These are phyloP conservation scores for Eutrema japonicum DNA, from an alignment of 345 rosid genomes.

Conservation along the genomic window DNA sequence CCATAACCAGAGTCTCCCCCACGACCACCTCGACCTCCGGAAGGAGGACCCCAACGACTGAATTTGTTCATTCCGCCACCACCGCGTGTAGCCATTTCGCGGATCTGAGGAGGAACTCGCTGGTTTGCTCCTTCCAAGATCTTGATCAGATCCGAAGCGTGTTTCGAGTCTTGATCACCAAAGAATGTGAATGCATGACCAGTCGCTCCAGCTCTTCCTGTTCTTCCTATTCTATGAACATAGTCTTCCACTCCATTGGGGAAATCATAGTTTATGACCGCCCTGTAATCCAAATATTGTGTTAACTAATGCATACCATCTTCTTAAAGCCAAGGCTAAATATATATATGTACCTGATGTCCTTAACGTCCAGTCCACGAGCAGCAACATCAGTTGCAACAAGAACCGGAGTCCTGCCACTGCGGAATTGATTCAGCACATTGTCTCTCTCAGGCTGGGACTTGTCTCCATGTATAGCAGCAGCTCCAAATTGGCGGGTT, in stretches of 20 bases:
- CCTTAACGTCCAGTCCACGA: constrained; percentile 88
- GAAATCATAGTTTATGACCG: constrained; percentile 91
- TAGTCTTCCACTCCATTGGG: constrained; percentile 98
- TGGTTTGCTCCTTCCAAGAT: constrained; percentile 94
- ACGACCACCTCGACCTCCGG: constrained; percentile 71
- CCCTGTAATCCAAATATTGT: constrained; percentile 54
- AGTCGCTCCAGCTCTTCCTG: constrained; percentile 99
- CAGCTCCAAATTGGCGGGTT: constrained; percentile 76
- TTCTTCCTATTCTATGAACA: constrained; percentile 97
- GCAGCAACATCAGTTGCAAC: constrained; percentile 98
- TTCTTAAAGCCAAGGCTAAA: not conserved
- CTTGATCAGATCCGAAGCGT: constrained; percentile 86
- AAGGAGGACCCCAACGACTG: constrained; percentile 75
- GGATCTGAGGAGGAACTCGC: constrained; percentile 80
- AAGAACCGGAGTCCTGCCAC: constrained; percentile 80
- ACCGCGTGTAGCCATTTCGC: constrained; percentile 85
- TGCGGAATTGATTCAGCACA: constrained; percentile 76
- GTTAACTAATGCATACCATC: not conserved
- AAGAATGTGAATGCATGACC: constrained; percentile 86
- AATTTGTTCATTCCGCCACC: constrained; percentile 67
- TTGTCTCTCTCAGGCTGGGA: constrained; percentile 85
- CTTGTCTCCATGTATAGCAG: constrained; percentile 92
- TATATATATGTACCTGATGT: constrained; percentile 62
- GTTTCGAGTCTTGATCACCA: constrained; percentile 88
- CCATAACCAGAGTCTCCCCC: constrained; percentile 49